Percentiles rank a stretch among this genome's conserved stretches.
These are phyloP conservation scores for Bidens hawaiensis DNA, from an alignment of 140 eudicot genomes.

Conservation along the genomic window DNA sequence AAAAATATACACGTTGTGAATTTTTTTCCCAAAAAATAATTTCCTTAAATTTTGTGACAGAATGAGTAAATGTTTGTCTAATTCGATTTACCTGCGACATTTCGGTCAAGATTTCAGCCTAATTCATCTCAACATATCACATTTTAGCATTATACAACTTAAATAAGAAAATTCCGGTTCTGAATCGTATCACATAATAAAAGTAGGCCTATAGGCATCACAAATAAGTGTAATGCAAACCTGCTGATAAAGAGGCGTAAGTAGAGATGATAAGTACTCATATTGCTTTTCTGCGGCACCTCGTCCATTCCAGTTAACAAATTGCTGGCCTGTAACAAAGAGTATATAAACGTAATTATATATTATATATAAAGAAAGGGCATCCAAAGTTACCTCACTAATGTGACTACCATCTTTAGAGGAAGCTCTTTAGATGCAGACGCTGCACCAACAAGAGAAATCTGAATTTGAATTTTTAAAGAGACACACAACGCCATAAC, in stretches of 20 bases:
- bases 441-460: conserved; percentile 47
- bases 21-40: no score
- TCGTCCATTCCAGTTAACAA: conserved; percentile 97
- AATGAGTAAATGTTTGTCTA: no score
- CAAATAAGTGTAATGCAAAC: conserved; percentile 26
- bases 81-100: no score
- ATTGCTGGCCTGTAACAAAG: conserved; percentile 69
- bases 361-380: no score
- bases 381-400: conserved; percentile 58
- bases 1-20: no score
- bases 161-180: no score
- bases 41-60: no score
- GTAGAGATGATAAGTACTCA: conserved; percentile 73
- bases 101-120: no score
- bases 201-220: no score
- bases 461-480: conserved; percentile 64
- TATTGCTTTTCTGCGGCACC: conserved; percentile 91
- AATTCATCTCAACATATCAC: no score
- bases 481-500: conserved; percentile 68
- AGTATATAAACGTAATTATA: neutral
- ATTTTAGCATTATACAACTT: no score
- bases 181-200: no score
- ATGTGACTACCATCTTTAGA: conserved; percentile 97
- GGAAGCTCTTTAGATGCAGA: conserved; percentile 53
- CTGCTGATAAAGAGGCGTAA: conserved; percentile 97